A percentile compares a stretch with the other conserved stretches of the same genome.
These are phyloP conservation scores for Erysimum pusillum DNA, from an alignment of 441 rosid genomes.

Conservation along the genomic window DNA sequence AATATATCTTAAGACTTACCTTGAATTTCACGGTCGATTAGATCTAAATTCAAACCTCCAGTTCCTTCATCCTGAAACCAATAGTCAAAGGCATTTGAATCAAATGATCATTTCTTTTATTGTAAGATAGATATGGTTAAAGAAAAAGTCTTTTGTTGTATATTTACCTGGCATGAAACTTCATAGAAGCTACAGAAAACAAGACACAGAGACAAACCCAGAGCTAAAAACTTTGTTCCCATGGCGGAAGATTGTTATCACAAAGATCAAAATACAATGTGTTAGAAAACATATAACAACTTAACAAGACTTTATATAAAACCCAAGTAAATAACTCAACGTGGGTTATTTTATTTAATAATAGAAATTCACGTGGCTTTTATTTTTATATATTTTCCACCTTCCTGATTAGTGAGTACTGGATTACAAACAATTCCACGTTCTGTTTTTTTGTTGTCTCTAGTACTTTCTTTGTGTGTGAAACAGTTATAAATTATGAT, in stretches of 20 bases:
- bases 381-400: constrained; percentile 23
- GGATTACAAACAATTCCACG: constrained; percentile 7
- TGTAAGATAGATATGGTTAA: neutral
- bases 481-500: neutral
- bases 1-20: constrained; percentile 13
- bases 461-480: neutral
- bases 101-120: neutral
- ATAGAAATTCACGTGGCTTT: constrained; percentile 44
- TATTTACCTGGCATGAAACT: constrained; percentile 46
- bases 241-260: constrained; percentile 29
- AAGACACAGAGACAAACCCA: constrained; percentile 41
- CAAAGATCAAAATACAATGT: constrained; percentile 24
- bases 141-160: neutral
- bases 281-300: neutral
- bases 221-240: constrained; percentile 46
- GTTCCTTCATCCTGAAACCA: constrained; percentile 43
- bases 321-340: constrained; percentile 16
- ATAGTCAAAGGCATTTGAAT: neutral
- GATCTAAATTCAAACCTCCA: constrained; percentile 41
- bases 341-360: constrained; percentile 31
- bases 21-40: constrained; percentile 38
- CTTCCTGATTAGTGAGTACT: neutral
- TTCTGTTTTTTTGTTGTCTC: neutral
- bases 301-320: constrained; percentile 30
- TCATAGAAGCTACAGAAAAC: constrained; percentile 31